Evolutionary conservation across 2,329 filamentous ascomycete species (phyloP).

Genomic region (Phialophora macrospora): DNA sequence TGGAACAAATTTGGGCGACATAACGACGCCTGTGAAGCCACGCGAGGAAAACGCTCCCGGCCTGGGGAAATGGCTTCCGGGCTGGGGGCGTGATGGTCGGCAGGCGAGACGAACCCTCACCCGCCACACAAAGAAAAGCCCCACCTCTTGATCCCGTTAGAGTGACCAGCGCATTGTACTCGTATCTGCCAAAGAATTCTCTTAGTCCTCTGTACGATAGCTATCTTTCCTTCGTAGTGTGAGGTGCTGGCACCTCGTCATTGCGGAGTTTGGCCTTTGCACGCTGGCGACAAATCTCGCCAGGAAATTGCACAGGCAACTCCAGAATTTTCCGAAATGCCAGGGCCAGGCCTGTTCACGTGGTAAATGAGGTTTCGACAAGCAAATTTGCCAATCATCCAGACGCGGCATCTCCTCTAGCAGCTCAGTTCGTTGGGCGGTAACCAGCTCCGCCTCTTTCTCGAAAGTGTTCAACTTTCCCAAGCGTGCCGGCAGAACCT

Average conservation of each 20-base stretch:
- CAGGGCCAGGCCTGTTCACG: slow-evolving; percentile 14
- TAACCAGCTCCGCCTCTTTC: not conserved
- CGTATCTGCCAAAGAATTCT: not conserved
- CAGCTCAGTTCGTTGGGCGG: not conserved
- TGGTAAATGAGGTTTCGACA: slow-evolving; percentile 10
- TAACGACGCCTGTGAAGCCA: slow-evolving; percentile 22
- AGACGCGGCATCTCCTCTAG: slow-evolving; percentile 11
- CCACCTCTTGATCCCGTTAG: slow-evolving; percentile 2
- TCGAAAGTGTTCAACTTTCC: not conserved
- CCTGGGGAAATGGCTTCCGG: not conserved
- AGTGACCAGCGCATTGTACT: not conserved
- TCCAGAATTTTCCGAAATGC: slow-evolving; percentile 7
- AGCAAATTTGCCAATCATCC: slow-evolving; percentile 16
- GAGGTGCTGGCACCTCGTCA: not conserved
- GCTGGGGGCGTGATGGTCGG: not conserved
- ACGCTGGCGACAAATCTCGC: slow-evolving; percentile 1
- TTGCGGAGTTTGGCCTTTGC: not conserved
- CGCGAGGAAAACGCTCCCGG: slow-evolving; percentile 1
- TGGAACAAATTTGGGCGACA: slow-evolving; percentile 31
- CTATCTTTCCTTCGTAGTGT: not conserved
- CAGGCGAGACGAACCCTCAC: slow-evolving; percentile 21
- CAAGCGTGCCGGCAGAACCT: not conserved
- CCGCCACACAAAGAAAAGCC: slow-evolving; percentile 12
- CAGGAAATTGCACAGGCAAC: slow-evolving; percentile 18
- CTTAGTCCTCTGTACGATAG: not conserved